phyloP scores from a whole-genome alignment of 257 asterid genomes.

The Paraleonurus japonicus region DNA sequence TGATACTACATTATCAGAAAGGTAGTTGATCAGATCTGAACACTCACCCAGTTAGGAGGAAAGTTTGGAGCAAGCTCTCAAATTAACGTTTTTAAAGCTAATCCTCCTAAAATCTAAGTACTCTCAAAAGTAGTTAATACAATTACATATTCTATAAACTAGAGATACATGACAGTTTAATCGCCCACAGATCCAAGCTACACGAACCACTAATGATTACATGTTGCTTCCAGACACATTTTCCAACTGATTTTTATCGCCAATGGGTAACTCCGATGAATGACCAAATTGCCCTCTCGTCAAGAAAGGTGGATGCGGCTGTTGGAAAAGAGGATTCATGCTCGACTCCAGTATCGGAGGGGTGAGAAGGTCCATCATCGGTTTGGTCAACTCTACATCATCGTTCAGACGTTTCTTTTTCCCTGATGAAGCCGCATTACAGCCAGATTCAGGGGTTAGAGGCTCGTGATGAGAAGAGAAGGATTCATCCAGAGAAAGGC shows the following conservation, averaged over 20 bases:
- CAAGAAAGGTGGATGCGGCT: conserved; percentile 48
- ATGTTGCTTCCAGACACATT: conserved; percentile 36
- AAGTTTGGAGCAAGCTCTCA: conserved; percentile 17
- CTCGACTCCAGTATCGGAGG: conserved; percentile 58
- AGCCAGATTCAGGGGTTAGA: conserved; percentile 76
- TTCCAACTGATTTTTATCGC: conserved; percentile 32
- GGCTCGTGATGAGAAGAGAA: conserved; percentile 81
- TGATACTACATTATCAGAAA: not conserved
- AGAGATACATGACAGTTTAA: conserved; percentile 28
- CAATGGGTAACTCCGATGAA: conserved; percentile 32
- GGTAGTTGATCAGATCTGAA: conserved; percentile 9
- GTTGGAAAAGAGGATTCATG: conserved; percentile 46
- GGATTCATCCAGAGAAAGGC: conserved; percentile 69
- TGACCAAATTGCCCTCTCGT: conserved; percentile 42
- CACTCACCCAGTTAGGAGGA: conserved; percentile 14
- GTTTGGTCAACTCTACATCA: conserved; percentile 40
- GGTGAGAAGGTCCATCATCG: conserved; percentile 40
- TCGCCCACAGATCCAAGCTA: conserved; percentile 10
- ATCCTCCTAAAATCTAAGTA: conserved; percentile 30
- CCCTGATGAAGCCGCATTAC: conserved; percentile 41
- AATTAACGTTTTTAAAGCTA: conserved; percentile 23
- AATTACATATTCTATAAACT: conserved; percentile 27
- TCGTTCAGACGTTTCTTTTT: conserved; percentile 48
- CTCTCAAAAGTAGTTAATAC: conserved; percentile 9
- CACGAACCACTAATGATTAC: conserved; percentile 25